Conservation (phyloP, 768 basidiomycete genomes). For the Asterophora lycoperdoides region DNA sequence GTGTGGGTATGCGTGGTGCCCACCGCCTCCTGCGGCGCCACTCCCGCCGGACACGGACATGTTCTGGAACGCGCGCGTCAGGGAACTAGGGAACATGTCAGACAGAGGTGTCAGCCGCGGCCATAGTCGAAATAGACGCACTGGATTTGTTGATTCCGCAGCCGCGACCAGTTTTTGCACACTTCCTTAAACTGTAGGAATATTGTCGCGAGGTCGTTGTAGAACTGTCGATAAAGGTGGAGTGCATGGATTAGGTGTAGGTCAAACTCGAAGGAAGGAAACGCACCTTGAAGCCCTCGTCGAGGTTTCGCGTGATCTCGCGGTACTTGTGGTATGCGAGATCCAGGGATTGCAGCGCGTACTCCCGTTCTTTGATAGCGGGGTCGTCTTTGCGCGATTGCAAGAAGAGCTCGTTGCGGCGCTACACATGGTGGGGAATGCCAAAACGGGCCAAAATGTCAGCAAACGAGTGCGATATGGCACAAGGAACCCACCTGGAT, state of each 20-base stretch:
- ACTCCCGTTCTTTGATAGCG: conserved; percentile 73
- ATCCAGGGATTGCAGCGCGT: conserved; percentile 77
- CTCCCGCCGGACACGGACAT: conserved; percentile 20
- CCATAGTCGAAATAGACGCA: conserved; percentile 30
- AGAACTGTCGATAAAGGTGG: conserved; percentile 54
- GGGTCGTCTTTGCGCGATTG: conserved; percentile 76
- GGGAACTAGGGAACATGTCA: conserved; percentile 28
- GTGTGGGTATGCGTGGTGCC: too few species aligned
- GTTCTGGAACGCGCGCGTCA: conserved; percentile 36
- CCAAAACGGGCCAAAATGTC: too few species aligned
- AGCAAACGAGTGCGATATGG: too few species aligned
- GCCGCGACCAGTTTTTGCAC: conserved; percentile 71
- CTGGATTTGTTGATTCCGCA: conserved; percentile 73
- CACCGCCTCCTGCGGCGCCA: too few species aligned
- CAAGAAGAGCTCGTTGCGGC: conserved; percentile 68
- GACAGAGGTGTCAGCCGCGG: conserved; percentile 3
- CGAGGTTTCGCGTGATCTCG: conserved; percentile 79
- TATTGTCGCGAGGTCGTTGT: conserved; percentile 78
- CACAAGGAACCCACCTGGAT: conserved; percentile 52
- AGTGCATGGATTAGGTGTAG: not conserved
- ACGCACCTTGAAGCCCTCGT: conserved; percentile 82
- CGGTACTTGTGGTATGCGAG: conserved; percentile 82
- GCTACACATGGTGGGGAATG: conserved; percentile 29
- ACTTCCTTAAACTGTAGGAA: conserved; percentile 70
- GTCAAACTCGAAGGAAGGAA: not conserved